Conservation (phyloP, 352 stramenopile species). For the Globisporangium paddicum region DNA sequence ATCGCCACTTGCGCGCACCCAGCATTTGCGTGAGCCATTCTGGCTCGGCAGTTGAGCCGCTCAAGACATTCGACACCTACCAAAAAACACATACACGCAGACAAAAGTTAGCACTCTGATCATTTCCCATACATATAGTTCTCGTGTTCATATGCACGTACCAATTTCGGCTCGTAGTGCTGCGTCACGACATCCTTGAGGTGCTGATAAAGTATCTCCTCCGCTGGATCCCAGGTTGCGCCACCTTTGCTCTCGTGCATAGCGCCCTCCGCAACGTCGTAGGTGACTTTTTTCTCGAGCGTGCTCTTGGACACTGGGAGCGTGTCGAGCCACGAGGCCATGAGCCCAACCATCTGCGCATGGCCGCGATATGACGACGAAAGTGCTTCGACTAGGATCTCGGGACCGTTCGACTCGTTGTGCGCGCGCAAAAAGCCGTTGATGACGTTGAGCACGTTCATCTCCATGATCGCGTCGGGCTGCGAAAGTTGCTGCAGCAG, state of each 20-base stretch:
- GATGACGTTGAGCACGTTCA: constrained; percentile 71
- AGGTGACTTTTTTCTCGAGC: constrained; percentile 71
- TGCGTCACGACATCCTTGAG: constrained; percentile 74
- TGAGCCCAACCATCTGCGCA: constrained; percentile 81
- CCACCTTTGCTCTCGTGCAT: constrained; percentile 59
- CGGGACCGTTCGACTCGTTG: constrained; percentile 72
- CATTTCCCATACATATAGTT: not conserved
- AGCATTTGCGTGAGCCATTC: constrained; percentile 86
- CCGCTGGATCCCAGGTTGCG: constrained; percentile 65
- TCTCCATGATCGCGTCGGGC: constrained; percentile 82
- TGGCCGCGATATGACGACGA: constrained; percentile 84
- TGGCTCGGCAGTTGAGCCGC: constrained; percentile 62
- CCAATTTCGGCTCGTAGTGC: constrained; percentile 82
- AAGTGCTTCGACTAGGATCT: constrained; percentile 83
- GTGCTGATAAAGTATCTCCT: constrained; percentile 76
- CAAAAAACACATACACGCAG: not conserved
- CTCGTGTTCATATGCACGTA: constrained; percentile 3
- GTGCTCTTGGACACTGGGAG: constrained; percentile 51
- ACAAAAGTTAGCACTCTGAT: not conserved
- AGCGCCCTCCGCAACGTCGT: constrained; percentile 62
- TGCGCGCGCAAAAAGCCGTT: constrained; percentile 82
- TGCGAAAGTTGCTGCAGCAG: constrained; percentile 64
- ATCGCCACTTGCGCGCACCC: constrained; percentile 69
- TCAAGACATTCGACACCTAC: constrained; percentile 83
- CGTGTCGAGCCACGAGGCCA: constrained; percentile 79